Base-by-base conservation (phyloP, 495 filamentous ascomycete species). In the Penicillium paxilli region DNA sequence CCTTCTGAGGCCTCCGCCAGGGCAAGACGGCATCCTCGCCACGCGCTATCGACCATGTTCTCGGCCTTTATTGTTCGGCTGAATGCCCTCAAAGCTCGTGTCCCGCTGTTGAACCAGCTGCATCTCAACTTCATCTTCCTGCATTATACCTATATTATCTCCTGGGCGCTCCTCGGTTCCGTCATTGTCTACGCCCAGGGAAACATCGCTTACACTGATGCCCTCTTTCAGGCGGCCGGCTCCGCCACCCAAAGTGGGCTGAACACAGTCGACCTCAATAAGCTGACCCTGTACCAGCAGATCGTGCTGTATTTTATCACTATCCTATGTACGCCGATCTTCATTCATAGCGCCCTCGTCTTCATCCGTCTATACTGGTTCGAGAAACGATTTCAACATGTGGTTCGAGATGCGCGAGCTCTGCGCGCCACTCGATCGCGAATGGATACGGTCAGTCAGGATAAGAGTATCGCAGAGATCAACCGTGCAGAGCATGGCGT, bases 301-400 rank as follows among this genome's bases (percentile, higher is more conserved):
- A 58, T 90, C 9, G 70, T 87, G 25, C 63, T 93, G n/a, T 92
- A 87, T 50, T 61, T 89, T 26, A 70, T 89, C 19, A 71, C 87
- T 1, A 84, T 90, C 78, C 57, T 92, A 20, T 83, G 87, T 26
- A 98, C 91, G 40, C 94, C 94, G 3, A 96, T 98, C 54, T 88
- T 89, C 50, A 93, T 98, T 69, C 84, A 96, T 66, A 80, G 87
- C 6, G 86, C 83, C 25, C 88, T 98, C 24, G 93, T 98, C 0
- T 95, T 95, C 60, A 76, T 98, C 19, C 88, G 94, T 2, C 74
- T 98, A 4, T 96, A 96, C 71, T 98, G 92, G 93, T 98, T 98
- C 62, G 92, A 98, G 72, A 96, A 92, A 65, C 83, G 91, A 3
- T 96, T 98, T 60, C 84, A 91, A 67, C 74, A 87, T 57, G 78